Percentiles rank a stretch among this genome's conserved stretches.
These are phyloP conservation scores for Linnemannia exigua DNA, from an alignment of 192 early-diverging fungal genomes.

Conservation along the genomic window DNA sequence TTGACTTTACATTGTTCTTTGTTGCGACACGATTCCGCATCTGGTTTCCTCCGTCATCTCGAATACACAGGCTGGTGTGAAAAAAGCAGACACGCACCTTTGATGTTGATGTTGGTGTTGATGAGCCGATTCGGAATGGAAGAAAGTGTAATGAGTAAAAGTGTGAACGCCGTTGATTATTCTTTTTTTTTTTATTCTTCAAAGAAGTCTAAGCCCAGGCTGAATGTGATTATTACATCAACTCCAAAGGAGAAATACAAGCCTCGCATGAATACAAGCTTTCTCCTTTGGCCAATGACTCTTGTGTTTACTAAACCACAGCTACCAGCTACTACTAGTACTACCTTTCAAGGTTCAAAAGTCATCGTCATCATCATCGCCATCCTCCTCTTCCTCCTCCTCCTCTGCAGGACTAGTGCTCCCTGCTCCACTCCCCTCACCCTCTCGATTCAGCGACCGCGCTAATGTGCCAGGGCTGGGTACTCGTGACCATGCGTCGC, in stretches of 20 bases:
- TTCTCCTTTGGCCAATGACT: neutral
- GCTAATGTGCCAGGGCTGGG: slow-evolving; percentile 32
- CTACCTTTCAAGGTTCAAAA: neutral
- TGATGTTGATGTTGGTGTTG: too few relatives aligned
- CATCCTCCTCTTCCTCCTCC: slow-evolving; percentile 17
- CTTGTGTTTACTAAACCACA: neutral
- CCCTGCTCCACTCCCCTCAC: slow-evolving; percentile 30
- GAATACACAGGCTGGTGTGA: too few relatives aligned
- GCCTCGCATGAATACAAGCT: neutral
- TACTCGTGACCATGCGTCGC: neutral
- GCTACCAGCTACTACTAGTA: neutral
- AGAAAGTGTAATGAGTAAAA: too few relatives aligned
- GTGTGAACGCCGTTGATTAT: too few relatives aligned
- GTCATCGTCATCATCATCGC: slow-evolving; percentile 11
- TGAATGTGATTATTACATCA: neutral
- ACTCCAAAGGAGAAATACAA: neutral
- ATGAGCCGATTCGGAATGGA: too few relatives aligned
- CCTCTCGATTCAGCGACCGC: slow-evolving; percentile 23
- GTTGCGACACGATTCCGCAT: too few relatives aligned
- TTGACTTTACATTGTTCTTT: too few relatives aligned
- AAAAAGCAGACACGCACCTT: too few relatives aligned
- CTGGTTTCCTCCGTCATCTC: too few relatives aligned
- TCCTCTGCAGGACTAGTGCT: slow-evolving; percentile 32
- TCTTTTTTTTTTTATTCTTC: too few relatives aligned
- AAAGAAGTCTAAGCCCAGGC: neutral